Conservation (phyloP, 768 basidiomycete species). For the Russula virescens region DNA sequence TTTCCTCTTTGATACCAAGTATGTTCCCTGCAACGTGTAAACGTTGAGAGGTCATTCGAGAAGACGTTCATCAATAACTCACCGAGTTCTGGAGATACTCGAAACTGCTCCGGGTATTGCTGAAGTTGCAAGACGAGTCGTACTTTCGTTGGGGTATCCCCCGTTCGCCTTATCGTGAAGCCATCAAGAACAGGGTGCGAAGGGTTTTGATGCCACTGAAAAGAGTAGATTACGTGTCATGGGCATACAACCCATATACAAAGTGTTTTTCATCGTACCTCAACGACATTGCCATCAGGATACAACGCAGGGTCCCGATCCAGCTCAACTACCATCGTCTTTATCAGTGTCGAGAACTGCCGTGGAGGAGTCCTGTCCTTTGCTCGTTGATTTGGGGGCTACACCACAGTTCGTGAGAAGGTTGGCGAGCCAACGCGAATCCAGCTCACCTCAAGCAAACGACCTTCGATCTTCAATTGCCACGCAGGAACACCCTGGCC, state of each 20-base stretch:
- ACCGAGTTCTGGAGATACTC: constrained; percentile 73
- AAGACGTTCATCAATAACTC: background rate
- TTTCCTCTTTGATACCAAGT: constrained; percentile 80
- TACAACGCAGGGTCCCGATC: constrained; percentile 79
- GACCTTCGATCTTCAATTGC: constrained; percentile 82
- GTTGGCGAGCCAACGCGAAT: background rate
- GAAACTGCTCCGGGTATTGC: constrained; percentile 83
- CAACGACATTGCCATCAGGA: constrained; percentile 82
- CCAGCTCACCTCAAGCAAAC: constrained; percentile 65
- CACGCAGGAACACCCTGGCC: constrained; percentile 89
- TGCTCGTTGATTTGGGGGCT: constrained; percentile 58
- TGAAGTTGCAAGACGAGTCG: constrained; percentile 83
- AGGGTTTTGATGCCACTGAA: constrained; percentile 58
- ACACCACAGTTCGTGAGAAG: background rate
- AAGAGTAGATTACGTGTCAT: background rate
- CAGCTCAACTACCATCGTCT: constrained; percentile 78
- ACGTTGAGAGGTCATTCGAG: background rate
- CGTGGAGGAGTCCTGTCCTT: constrained; percentile 57
- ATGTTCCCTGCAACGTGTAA: constrained; percentile 42
- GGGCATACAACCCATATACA: background rate
- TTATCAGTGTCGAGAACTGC: constrained; percentile 84
- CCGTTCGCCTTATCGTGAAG: constrained; percentile 76
- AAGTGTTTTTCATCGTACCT: constrained; percentile 46
- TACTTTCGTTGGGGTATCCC: constrained; percentile 70
- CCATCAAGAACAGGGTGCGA: constrained; percentile 69